Base-by-base conservation (phyloP, 371 early-diverging fungal species). In the Saksenaea vasiformis region DNA sequence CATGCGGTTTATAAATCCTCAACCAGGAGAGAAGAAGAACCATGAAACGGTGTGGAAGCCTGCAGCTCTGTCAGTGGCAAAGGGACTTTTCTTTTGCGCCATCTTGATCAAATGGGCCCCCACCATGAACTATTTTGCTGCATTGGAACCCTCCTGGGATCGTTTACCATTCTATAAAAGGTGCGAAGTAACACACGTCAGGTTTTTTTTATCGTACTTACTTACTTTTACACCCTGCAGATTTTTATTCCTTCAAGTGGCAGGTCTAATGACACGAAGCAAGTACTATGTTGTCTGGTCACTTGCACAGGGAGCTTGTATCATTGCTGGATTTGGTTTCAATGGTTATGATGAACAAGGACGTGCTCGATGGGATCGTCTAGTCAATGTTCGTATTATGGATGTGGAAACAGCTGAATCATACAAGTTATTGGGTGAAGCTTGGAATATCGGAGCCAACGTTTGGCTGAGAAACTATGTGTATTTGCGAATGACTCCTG, bases 271-370 rank as follows among this genome's bases (percentile, higher is more conserved):
- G 14, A 84, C 87, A 1, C 86, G 95, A 1, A 74, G 87, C 28
- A 90, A 92, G 65, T 95, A 89, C 78, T 96, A 95, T 69, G 82
- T 84, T 1, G 92, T 89, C 15, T 96, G 95, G 94, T 85, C 85
- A 55, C 70, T 95, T 60, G 80, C 93, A 35, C 93, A 95, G 76
- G 92, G 90, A 11, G 89, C 91, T 0, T 92, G 93, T 66, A 79
- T 87, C 3, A 58, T 95, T 28, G 74, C 86, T 27, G 94, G 95
- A 3, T 80, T 95, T 57, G 94, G 94, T 4, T 93, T 85, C 67
- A 85, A 87, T 65, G 95, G 95, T 11, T 67, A 71, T 39, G 81
- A 87, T 44, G 65, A 69, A 10, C 59, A 77, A 17, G 90, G 88
- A 10, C 60, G 71, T 26, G 61, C 70, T 8, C 65, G 61, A 24